Conservation (phyloP, 2,329 filamentous ascomycete species). For the Penicillium sp. region DNA sequence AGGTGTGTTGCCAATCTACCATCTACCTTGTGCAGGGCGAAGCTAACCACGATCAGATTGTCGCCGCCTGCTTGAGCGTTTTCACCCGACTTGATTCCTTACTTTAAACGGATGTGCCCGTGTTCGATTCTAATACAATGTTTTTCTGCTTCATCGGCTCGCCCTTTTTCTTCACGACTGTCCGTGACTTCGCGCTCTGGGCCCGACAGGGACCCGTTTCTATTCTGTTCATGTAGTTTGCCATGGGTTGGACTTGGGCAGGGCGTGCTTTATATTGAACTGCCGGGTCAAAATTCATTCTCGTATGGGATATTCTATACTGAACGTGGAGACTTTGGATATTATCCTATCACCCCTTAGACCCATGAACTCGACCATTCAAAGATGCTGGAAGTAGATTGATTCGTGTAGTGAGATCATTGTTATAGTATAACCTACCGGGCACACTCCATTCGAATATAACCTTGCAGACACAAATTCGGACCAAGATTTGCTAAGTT, state of each 20-base stretch:
- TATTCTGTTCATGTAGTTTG: constrained; percentile 28
- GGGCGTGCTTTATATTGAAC: constrained; percentile 20
- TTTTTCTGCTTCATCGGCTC: constrained; percentile 16
- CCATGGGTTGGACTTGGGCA: constrained; percentile 23
- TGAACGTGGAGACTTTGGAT: too few species aligned
- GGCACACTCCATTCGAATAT: too few species aligned
- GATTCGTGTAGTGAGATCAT: too few species aligned
- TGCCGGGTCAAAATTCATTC: constrained; percentile 24
- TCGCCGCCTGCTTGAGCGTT: constrained; percentile 92
- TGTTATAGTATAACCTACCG: too few species aligned
- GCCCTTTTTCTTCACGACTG: constrained; percentile 3
- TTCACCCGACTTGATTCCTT: constrained; percentile 96
- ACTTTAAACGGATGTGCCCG: constrained; percentile 52
- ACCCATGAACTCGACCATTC: too few species aligned
- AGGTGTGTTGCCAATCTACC: constrained; percentile 70
- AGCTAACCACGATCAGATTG: constrained; percentile 51
- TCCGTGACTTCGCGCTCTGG: constrained; percentile 3
- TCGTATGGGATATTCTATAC: constrained; percentile 24
- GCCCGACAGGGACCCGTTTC: constrained; percentile 3
- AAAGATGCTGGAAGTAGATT: too few species aligned
- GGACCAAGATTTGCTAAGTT: too few species aligned
- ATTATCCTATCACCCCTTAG: too few species aligned
- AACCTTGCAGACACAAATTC: too few species aligned
- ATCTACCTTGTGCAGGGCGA: too few species aligned
- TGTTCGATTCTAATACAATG: constrained; percentile 21